These are phyloP conservation scores for Polyporus arcularius DNA, from an alignment of 768 basidiomycete species.

Conservation along the genomic window DNA sequence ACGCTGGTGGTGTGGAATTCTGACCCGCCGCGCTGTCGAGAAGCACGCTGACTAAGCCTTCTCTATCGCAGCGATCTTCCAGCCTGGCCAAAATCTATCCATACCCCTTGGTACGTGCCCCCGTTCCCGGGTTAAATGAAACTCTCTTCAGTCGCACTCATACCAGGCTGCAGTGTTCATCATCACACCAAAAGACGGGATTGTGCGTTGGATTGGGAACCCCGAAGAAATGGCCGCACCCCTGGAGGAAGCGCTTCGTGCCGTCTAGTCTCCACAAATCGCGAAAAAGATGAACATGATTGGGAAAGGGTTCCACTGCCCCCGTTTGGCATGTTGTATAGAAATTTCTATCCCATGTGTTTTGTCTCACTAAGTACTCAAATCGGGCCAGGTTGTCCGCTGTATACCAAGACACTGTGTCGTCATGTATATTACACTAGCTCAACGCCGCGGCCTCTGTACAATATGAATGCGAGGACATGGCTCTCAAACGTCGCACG, in stretches of 20 bases:
- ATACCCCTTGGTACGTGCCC: constrained; percentile 30
- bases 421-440: not conserved
- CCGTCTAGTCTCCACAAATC: constrained; percentile 7
- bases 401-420: not conserved
- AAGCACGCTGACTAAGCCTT: constrained; percentile 10
- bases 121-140: constrained; percentile 14
- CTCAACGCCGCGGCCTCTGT: not conserved
- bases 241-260: constrained; percentile 20
- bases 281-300: no score
- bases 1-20: not conserved
- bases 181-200: constrained; percentile 29
- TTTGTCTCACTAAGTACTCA: not conserved
- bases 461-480: not conserved
- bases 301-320: no score
- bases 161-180: constrained; percentile 25
- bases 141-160: constrained; percentile 3
- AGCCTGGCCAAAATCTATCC: constrained; percentile 31
- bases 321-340: no score
- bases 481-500: not conserved
- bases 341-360: not conserved
- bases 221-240: constrained; percentile 30
- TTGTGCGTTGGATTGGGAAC: constrained; percentile 32
- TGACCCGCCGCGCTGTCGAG: not conserved
- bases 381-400: not conserved
- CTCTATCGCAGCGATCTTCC: constrained; percentile 28